phyloP scores from a whole-genome alignment of 2,329 filamentous ascomycete genomes.

The Talaromyces verruculosus region DNA sequence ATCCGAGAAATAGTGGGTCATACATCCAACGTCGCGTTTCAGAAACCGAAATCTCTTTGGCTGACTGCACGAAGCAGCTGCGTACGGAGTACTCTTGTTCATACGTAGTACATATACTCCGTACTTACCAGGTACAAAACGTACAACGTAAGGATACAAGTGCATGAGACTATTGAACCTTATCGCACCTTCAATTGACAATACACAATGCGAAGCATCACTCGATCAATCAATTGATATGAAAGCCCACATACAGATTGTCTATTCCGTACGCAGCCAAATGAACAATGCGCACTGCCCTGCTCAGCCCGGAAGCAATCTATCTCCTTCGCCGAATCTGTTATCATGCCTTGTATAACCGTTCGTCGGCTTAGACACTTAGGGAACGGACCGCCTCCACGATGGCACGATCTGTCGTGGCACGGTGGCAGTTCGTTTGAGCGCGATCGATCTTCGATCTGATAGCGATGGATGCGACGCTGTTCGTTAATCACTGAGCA shows the following conservation, averaged over 20 bases:
- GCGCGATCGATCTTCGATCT: conserved; percentile 2
- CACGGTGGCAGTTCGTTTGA: neutral
- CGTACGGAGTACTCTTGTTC: neutral
- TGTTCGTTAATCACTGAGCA: neutral
- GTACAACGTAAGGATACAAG: neutral
- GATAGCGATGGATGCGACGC: neutral
- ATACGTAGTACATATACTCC: no score
- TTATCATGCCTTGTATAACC: neutral
- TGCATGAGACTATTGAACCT: conserved; percentile 2
- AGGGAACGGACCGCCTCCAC: neutral
- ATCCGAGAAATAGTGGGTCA: neutral
- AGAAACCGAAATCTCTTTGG: neutral
- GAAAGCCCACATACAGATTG: neutral
- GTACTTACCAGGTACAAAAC: neutral
- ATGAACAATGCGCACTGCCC: neutral
- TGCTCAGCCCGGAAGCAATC: neutral
- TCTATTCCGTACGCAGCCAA: neutral
- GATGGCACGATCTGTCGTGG: neutral
- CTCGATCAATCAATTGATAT: neutral
- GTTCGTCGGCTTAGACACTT: neutral
- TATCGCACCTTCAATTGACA: neutral
- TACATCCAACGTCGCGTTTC: neutral
- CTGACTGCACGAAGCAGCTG: neutral
- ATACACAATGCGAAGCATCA: neutral
- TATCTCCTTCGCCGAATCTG: neutral